Conservation (phyloP, 1,284 basidiomycete species). For the Marasmius sp. region DNA sequence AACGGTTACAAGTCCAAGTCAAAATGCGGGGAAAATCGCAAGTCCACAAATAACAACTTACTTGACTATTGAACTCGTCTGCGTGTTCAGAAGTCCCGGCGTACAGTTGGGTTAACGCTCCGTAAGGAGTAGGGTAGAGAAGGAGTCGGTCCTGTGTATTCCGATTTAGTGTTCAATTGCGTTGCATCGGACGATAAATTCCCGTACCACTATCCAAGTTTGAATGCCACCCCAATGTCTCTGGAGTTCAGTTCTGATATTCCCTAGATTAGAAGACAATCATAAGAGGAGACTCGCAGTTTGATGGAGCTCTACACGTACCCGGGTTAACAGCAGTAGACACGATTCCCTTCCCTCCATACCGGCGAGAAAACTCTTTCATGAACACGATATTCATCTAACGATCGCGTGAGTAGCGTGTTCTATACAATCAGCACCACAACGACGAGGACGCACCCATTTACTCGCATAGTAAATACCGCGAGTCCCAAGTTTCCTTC, state of each 20-base stretch:
- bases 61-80: slow-evolving; percentile 13
- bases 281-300: background rate
- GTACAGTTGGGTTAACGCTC: slow-evolving; percentile 20
- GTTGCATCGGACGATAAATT: background rate
- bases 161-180: background rate
- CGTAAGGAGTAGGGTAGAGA: slow-evolving; percentile 7
- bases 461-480: background rate
- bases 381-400: slow-evolving; percentile 41
- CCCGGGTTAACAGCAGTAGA: slow-evolving; percentile 50
- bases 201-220: no score
- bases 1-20: background rate
- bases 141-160: background rate
- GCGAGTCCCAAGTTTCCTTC: background rate
- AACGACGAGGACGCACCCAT: background rate
- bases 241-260: slow-evolving; percentile 42
- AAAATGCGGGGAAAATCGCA: background rate
- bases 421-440: background rate
- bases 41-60: background rate
- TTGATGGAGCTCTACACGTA: slow-evolving; percentile 10
- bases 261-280: slow-evolving; percentile 27
- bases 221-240: slow-evolving; percentile 17
- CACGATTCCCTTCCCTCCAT: slow-evolving; percentile 52
- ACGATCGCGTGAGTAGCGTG: background rate
- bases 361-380: slow-evolving; percentile 47
- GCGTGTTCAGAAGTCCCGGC: slow-evolving; percentile 16